phyloP scores from a whole-genome alignment of 768 basidiomycete genomes.

The Tricholoma sp. region DNA sequence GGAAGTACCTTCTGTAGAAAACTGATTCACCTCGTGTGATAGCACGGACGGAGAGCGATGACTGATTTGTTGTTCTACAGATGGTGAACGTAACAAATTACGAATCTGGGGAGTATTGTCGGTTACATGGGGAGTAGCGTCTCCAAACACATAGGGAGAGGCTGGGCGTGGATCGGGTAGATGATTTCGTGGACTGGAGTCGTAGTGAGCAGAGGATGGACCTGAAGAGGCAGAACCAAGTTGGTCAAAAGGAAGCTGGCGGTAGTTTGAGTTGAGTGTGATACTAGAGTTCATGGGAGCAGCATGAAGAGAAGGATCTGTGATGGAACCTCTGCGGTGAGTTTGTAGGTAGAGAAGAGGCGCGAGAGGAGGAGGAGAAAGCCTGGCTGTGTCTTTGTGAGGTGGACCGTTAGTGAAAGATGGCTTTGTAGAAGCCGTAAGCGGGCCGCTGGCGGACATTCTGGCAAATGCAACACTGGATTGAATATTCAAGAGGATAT shows the following conservation, averaged over 20 bases:
- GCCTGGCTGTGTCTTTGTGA: constrained; percentile 31
- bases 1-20: constrained; percentile 12
- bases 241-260: constrained; percentile 17
- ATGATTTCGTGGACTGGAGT: constrained; percentile 25
- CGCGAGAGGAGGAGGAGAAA: constrained; percentile 58
- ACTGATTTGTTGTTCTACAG: constrained; percentile 39
- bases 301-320: constrained; percentile 76
- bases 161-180: constrained; percentile 48
- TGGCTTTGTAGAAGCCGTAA: not conserved
- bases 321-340: constrained; percentile 79
- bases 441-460: constrained; percentile 4
- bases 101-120: constrained; percentile 45
- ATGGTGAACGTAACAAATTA: constrained; percentile 56
- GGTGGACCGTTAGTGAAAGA: constrained; percentile 19
- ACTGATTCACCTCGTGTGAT: constrained; percentile 19
- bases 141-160: constrained; percentile 70
- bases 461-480: not conserved
- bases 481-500: not conserved
- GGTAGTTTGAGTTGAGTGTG: constrained; percentile 23
- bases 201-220: constrained; percentile 21
- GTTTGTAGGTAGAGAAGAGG: constrained; percentile 77
- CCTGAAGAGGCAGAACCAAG: constrained; percentile 19
- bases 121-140: constrained; percentile 41
- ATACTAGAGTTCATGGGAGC: constrained; percentile 25
- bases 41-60: constrained; percentile 20